Evolutionary conservation across 371 early-diverging fungal genomes (phyloP), one percentile per base, ranked within the genome.

Genomic region (Furculomyces boomerangus): DNA sequence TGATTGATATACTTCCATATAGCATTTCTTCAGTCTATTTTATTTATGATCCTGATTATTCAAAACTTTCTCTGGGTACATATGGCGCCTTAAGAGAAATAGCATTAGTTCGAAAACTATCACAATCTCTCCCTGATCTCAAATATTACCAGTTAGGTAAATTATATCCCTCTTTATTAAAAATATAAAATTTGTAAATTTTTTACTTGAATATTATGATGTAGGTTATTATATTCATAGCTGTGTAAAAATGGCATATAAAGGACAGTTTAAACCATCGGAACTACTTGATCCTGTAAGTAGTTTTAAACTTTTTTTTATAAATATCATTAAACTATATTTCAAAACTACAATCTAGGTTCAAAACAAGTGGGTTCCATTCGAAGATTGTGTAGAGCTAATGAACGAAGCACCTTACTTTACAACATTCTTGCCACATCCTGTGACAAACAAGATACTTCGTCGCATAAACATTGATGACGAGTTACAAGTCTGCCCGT

Each of bases 1-100:
- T 96, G 0, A 60, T 96, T 45, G 96, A 96, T 63, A 78, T 93
- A 14, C 70, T 93, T 29, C 96, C 94, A 0, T 50, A 59, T 13
- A 91, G 89, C 58, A 75, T 93, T 1, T 92, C 93, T 0, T 82
- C 90, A 0, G 94, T 96, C 20, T 96, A 96, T 61, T 84, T 91
- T 55, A 74, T 90, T 58, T 96, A 96, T 67, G 91, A 93, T 62
- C 85, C 90, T 2, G 82, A 78, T 7, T 86, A 78, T 53, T 56
- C 70, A 1, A 73, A 64, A 39, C 68, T 93, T 3, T 77, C 81
- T 2, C 64, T 88, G 28, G 96, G 96, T 16, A 83, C 83, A 35
- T 88, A 83, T 66, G 77, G 81, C 58, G 90, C 88, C 0, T 63
- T 93, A 53, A 64, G 80, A 30, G 94, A 93, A 61, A 84, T 89